Conservation (phyloP, 2,329 filamentous ascomycete genomes). For the Aspergillus melleus region DNA sequence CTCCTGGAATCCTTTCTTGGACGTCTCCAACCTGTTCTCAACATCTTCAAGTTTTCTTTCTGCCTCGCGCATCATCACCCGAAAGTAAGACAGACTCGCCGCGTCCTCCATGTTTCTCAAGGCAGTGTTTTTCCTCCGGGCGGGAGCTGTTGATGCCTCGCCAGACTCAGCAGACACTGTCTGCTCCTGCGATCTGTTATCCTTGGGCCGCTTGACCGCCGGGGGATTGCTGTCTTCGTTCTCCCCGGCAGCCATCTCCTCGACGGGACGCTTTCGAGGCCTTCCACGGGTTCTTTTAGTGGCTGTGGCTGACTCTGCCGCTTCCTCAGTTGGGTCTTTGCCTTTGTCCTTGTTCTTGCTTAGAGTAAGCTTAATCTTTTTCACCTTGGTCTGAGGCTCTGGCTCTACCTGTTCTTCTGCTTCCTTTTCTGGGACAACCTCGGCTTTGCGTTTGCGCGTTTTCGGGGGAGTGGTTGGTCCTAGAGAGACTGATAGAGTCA, state of each 20-base stretch:
- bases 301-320: neutral
- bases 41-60: neutral
- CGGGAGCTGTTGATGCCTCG: neutral
- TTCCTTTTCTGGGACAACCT: neutral
- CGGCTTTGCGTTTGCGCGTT: neutral
- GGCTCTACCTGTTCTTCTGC: neutral
- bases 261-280: neutral
- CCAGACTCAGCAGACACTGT: neutral
- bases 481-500: neutral
- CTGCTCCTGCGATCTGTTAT: neutral
- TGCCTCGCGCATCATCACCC: neutral
- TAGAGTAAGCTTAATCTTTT: neutral
- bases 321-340: slow-evolving; percentile 4
- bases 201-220: neutral
- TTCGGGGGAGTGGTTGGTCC: neutral
- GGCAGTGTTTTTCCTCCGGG: slow-evolving; percentile 1
- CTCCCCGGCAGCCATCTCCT: neutral
- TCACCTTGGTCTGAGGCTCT: neutral
- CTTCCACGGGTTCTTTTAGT: neutral
- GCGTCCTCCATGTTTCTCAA: slow-evolving; percentile 21
- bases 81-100: slow-evolving; percentile 30
- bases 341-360: slow-evolving; percentile 2
- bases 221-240: neutral
- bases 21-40: too few relatives aligned
- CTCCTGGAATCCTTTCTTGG: slow-evolving; percentile 19